Evolutionary conservation across 2,329 filamentous ascomycete species (phyloP).

Genomic region (Pseudopithomyces chartarum): DNA sequence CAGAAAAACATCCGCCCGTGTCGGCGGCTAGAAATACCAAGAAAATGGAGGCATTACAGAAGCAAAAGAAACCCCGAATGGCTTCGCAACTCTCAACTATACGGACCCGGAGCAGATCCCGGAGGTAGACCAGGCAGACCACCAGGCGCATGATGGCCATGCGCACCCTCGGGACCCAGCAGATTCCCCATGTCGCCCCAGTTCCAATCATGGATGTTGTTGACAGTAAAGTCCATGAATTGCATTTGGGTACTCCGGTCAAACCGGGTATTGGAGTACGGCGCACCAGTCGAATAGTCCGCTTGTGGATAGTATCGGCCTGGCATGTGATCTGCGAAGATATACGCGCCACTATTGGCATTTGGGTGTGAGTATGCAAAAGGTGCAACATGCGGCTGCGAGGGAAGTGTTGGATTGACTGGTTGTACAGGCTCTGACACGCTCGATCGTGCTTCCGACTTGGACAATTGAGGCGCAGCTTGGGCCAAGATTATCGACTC

Average conservation of each 20-base stretch:
- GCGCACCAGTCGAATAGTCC: conserved; percentile 15
- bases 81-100: background rate
- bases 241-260: conserved; percentile 37
- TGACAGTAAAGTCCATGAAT: conserved; percentile 45
- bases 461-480: background rate
- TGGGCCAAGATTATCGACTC: conserved; percentile 24
- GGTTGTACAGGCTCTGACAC: background rate
- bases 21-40: background rate
- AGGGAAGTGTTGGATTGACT: conserved; percentile 7
- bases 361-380: conserved; percentile 29
- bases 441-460: background rate
- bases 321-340: conserved; percentile 33
- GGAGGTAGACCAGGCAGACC: background rate
- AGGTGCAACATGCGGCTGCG: conserved; percentile 7
- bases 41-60: background rate
- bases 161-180: conserved; percentile 23
- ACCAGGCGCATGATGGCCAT: background rate
- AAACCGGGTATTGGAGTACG: conserved; percentile 25
- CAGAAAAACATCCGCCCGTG: background rate
- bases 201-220: conserved; percentile 43
- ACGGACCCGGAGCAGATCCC: background rate
- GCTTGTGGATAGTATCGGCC: conserved; percentile 29
- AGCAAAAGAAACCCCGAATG: background rate
- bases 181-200: conserved; percentile 40
- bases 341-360: conserved; percentile 34